Base-by-base conservation (phyloP, 2,329 filamentous ascomycete species). In the Arthrinium puccinioides region DNA sequence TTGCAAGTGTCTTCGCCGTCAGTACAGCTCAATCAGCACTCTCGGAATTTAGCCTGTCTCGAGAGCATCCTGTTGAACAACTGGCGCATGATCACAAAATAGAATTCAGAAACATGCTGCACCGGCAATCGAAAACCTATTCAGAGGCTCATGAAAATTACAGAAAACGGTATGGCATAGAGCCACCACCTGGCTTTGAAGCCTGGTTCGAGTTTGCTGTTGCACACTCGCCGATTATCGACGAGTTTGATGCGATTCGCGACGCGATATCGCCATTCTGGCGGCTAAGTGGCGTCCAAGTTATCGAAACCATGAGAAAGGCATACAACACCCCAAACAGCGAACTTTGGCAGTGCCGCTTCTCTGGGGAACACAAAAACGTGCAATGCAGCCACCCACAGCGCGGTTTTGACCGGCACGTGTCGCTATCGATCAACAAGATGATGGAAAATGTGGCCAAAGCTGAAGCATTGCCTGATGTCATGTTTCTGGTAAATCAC, bases 221-320 rank as follows among this genome's bases (percentile, higher is more conserved):
- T n/a, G n/a, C n/a, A n/a, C n/a, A 61, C 3, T 70, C 68, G 1
- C 55, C 56, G 0, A 57, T 73, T n/a, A 70, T 74, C 23, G 69
- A 74, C 40, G 64, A 73, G 3, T 74, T 68, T 19, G 65, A 74
- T 26, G 54, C 48, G 1, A 66, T 74, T 3, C 50, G 61, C 27
- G 40, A 63, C 0, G 42, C 52, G 0, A 44, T 74, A 1, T 48
- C 52, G 0, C 69, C 67, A 0, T 67, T 73, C 26, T 55, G 59
- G 39, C 53, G 42, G 4, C 21, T 69, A 0, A 62, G 56, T 21
- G 66, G 63, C 0, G 40, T 45, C 1, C 53, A 64, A 9, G 38
- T 66, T 3, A 13, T 28, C 0, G 29, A 52, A 3, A 40, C 47
- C 1, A 62, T 67, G 45, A 27, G 33, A 5, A 28, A 47, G 1